phyloP scores from a whole-genome alignment of 306 rosid species.

The Cucurbita ficifolia region DNA sequence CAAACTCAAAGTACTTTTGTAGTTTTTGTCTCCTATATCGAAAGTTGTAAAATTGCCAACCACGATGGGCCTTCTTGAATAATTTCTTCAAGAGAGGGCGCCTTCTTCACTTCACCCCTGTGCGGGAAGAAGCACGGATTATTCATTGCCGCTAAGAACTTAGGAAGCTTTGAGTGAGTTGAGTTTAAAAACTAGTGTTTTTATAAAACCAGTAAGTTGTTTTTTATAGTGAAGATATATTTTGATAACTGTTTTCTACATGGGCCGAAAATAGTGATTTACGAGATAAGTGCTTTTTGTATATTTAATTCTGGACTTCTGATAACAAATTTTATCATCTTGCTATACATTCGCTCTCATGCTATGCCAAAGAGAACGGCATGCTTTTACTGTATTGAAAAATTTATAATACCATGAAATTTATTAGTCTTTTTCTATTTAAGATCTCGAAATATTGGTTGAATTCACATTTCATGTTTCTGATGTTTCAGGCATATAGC shows the following conservation, averaged over 20 bases:
- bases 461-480: slow-evolving; percentile 4
- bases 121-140: background rate
- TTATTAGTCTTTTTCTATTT: background rate
- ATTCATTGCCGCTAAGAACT: background rate
- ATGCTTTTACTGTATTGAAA: background rate
- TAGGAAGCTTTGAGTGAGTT: background rate
- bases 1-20: background rate
- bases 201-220: background rate
- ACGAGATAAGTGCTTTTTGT: background rate
- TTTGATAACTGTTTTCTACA: background rate
- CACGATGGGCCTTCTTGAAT: too few species aligned
- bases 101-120: too few species aligned
- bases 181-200: background rate
- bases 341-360: background rate
- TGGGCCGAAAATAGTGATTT: background rate
- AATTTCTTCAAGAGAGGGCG: too few species aligned
- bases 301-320: background rate
- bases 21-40: background rate
- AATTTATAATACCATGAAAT: background rate
- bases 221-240: background rate
- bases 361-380: background rate
- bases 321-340: background rate
- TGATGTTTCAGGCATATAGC: slow-evolving; percentile 53
- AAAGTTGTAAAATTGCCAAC: too few species aligned
- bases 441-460: background rate